Base-by-base conservation (phyloP, 352 stramenopile species). In the Phytopythium helicoides region DNA sequence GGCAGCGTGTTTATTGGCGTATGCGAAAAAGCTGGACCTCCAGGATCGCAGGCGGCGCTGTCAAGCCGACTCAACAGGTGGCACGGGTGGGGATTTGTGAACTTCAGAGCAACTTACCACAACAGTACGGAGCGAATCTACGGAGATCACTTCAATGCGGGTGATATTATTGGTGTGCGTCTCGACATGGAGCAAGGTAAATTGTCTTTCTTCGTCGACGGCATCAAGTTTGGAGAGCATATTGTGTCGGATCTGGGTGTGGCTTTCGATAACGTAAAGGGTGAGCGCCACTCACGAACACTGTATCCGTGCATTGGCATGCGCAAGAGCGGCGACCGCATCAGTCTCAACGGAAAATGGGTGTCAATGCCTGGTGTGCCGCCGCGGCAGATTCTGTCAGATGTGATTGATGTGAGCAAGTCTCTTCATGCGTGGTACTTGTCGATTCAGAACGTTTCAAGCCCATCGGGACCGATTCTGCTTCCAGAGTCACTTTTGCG, bases 191-290 rank as follows among this genome's bases (percentile, higher is more conserved):
- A 99, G 60, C 81, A 92, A 64, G 97, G 97, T 33, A 97, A 96
- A 45, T 64, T 99, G 38, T 94, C 90, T 34, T 99, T 99, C 68
- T 99, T 99, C 54, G 98, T 98, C 79, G 97, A 99, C 64, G 97
- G 96, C 18, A 94, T 99, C 45, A 99, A 99, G 68, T 99, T 98
- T 78, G 97, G 97, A n/a, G 96, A 99, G 66, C 97, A 99, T 60
- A 98, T 98, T 51, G 79, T 99, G 28, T 97, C 95, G 47, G 96
- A 99, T 68, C 76, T 99, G 16, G 97, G 97, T 15, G 96, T 97
- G 58, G 97, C 97, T 3, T 99, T 98, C 65, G 93, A 99, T 50
- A 96, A 97, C 41, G 81, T 96, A 57, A 95, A 96, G 67, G 71
- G 67, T 22, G 87, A 91, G 50, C 73, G 83, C 10, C 87, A 82